phyloP scores from a whole-genome alignment of 441 rosid species.

The Populus hybrid region DNA sequence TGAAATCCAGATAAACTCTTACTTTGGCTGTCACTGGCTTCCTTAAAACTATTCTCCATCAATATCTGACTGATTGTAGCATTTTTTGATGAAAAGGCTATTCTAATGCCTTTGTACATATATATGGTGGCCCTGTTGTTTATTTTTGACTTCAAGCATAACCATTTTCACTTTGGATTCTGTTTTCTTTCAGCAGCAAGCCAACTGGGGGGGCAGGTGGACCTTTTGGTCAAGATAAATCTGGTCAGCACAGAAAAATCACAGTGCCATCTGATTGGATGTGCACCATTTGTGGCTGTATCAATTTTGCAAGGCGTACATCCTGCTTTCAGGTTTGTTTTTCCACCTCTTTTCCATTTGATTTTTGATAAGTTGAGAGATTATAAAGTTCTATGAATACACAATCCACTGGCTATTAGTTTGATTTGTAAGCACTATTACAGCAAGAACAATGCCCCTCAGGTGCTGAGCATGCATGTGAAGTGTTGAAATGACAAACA shows the following conservation, averaged over 20 bases:
- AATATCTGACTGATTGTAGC: not conserved
- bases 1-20: not conserved
- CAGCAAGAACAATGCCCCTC: not conserved
- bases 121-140: not conserved
- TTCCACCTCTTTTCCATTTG: not conserved
- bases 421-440: not conserved
- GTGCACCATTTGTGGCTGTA: constrained; percentile 87
- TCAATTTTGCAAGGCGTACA: constrained; percentile 92
- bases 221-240: constrained; percentile 63
- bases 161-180: constrained; percentile 26
- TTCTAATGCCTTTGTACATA: not conserved
- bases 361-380: not conserved
- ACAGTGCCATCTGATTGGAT: constrained; percentile 88
- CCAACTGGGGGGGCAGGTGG: constrained; percentile 78
- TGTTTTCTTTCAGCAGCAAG: constrained; percentile 71
- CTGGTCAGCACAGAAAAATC: constrained; percentile 58
- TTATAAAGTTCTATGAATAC: not conserved
- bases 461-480: not conserved
- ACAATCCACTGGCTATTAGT: not conserved
- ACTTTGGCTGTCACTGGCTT: not conserved
- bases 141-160: constrained; percentile 13
- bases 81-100: not conserved
- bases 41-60: not conserved
- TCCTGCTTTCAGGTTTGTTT: constrained; percentile 91
- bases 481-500: not conserved